phyloP scores from a whole-genome alignment of 306 rosid species.

The Castanospermum australe region DNA sequence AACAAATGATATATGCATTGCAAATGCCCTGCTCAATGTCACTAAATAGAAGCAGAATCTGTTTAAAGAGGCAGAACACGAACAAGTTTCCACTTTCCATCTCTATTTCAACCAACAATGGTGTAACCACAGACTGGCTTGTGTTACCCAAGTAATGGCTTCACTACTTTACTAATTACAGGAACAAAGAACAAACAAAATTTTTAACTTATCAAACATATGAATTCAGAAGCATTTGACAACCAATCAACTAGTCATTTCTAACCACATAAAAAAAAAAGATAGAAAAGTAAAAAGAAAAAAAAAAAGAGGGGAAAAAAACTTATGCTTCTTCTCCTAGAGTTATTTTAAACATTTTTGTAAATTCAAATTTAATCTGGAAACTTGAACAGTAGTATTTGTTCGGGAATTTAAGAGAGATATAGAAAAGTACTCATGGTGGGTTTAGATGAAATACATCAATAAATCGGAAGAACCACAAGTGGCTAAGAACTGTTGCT shows the following conservation, averaged over 20 bases:
- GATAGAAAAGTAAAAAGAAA: neutral
- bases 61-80: too few relatives aligned
- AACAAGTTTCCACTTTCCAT: too few relatives aligned
- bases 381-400: neutral
- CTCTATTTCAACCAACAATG: too few relatives aligned
- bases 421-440: neutral
- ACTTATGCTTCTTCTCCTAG: neutral
- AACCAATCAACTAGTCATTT: neutral
- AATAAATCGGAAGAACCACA: neutral
- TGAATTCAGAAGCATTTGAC: neutral
- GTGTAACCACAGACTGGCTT: too few relatives aligned
- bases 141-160: neutral
- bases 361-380: neutral
- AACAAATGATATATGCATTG: neutral
- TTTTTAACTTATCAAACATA: too few relatives aligned
- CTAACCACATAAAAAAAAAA: neutral
- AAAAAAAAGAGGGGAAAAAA: neutral
- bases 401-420: neutral
- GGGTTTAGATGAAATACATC: constrained; percentile 6
- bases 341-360: neutral
- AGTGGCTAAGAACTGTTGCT: constrained; percentile 27
- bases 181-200: neutral
- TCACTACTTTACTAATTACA: neutral
- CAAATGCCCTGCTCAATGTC: neutral
- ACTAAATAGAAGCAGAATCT: neutral